Base-by-base conservation (phyloP, 768 basidiomycete species). In the Gautieria morchelliformis region DNA sequence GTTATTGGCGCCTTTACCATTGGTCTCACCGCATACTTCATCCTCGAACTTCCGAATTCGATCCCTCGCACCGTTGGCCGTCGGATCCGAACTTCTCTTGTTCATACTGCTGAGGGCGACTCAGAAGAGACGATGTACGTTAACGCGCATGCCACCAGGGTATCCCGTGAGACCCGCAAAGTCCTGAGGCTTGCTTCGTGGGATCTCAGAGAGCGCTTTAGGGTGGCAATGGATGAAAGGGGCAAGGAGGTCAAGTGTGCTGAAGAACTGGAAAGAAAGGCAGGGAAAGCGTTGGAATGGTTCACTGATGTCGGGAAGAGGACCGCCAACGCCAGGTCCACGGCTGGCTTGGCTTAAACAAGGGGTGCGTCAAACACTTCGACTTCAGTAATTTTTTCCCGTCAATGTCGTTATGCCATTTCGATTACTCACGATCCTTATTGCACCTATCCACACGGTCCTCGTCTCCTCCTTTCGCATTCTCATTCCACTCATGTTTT, bases 51-150 rank as follows among this genome's bases (percentile, higher is more conserved):
- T 20, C 96, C 96, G 0, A 79, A 72, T 64, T 83, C 93, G 4
- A 85, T 99, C 63, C 95, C 96, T 42, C 80, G 82, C 58, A 95
- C 90, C 12, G 80, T 98, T 58, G 96, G 96, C 11, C 78, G 92
- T 57, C 81, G 92, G 53, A 82, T 98, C 57, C 80, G 79, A 60
- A 75, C 81, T 3, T 78, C 83, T 3, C 77, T 96, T 8, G 65
- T 78, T 15, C 73, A 69, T 32, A 60, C 67, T n/a, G 74, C 74
- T 44, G 76, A 75, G 32, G 73, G 69, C 20, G 70, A 74, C 37
- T 78, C 81, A 47, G 75, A 81, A 52, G 66, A 67, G 19, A 60
- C 60, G 3, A 69, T 74, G 32, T 93, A 85, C 64, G 78, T 86
- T 32, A 80, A 84, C 56, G 75, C 72, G 2, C 85, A 97, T 65